Evolutionary conservation across 23 red algal genomes (phyloP).

Genomic region (Gracilaria gracilis): DNA sequence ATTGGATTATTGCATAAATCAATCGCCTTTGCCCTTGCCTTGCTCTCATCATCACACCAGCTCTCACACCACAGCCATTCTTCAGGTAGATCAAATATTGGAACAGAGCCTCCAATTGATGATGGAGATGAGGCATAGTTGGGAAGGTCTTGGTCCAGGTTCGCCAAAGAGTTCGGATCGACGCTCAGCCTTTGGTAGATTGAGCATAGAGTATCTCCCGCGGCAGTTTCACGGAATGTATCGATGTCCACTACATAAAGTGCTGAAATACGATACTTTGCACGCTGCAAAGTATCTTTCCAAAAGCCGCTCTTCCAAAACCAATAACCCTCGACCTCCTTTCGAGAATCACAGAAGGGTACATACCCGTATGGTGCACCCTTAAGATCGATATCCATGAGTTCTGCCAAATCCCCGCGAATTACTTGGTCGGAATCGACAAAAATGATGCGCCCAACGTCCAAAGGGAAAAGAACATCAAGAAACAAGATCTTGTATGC

Average conservation of each 20-base stretch:
- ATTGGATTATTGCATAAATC: conserved; percentile 99
- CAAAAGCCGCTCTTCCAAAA: conserved; percentile 99
- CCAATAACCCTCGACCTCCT: conserved; percentile 87
- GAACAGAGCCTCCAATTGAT: conserved; percentile 53
- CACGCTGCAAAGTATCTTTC: conserved; percentile 76
- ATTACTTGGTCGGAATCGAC: conserved; percentile 99
- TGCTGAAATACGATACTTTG: conserved; percentile 95
- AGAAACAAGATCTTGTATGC: conserved; percentile 99
- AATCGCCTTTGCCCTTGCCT: conserved; percentile 91
- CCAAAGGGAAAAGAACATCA: conserved; percentile 93
- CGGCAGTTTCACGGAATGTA: conserved; percentile 80
- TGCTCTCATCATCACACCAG: conserved; percentile 96
- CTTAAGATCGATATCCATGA: conserved; percentile 76
- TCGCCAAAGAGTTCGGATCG: conserved; percentile 87
- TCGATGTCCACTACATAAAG: conserved; percentile 95
- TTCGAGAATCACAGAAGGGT: conserved; percentile 95
- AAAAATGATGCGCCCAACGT: conserved; percentile 86
- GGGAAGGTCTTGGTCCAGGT: conserved; percentile 98
- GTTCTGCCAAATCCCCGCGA: conserved; percentile 88
- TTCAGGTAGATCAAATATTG: conserved; percentile 82
- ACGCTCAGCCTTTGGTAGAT: conserved; percentile 91
- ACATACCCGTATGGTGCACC: conserved; percentile 98
- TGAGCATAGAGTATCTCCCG: conserved; percentile 88
- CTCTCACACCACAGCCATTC: conserved; percentile 99
- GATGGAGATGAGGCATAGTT: conserved; percentile 88